A percentile compares a stretch with the other conserved stretches of the same genome.
These are phyloP conservation scores for Monosporascus sp. DNA, from an alignment of 2,329 filamentous ascomycete genomes.

Conservation along the genomic window DNA sequence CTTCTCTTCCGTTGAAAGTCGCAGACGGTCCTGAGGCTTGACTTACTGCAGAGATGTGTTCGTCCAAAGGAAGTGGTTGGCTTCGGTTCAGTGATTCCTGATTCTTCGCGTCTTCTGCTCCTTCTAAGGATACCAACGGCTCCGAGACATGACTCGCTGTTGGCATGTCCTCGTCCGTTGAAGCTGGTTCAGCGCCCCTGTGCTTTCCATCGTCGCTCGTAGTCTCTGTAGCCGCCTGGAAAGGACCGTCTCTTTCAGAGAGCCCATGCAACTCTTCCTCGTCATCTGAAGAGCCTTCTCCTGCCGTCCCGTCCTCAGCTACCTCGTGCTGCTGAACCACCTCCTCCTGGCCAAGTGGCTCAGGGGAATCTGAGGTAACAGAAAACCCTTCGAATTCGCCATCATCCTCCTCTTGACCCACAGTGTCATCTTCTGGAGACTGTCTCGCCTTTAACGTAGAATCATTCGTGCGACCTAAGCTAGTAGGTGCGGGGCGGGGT, in stretches of 20 bases:
- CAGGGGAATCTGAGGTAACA: not conserved
- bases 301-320: constrained; percentile 12
- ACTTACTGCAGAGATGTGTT: not conserved
- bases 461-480: not conserved
- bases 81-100: constrained; percentile 1
- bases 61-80: not conserved
- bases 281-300: constrained; percentile 15
- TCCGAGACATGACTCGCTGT: not conserved
- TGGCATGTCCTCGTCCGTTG: not conserved
- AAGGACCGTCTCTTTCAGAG: not conserved
- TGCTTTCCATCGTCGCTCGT: not conserved
- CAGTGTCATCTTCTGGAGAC: not conserved
- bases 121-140: not conserved
- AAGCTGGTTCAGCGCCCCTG: too few species aligned
- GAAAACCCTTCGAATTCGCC: not conserved
- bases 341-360: not conserved
- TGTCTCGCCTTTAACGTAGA: not conserved
- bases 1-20: constrained; percentile 1
- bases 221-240: not conserved
- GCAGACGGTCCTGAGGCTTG: not conserved
- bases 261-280: constrained; percentile 6
- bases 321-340: constrained; percentile 2
- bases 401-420: not conserved
- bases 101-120: constrained; percentile 1
- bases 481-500: not conserved